Evolutionary conservation across 169 alveolate genomes (phyloP).

Genomic region (Neospora caninum): DNA sequence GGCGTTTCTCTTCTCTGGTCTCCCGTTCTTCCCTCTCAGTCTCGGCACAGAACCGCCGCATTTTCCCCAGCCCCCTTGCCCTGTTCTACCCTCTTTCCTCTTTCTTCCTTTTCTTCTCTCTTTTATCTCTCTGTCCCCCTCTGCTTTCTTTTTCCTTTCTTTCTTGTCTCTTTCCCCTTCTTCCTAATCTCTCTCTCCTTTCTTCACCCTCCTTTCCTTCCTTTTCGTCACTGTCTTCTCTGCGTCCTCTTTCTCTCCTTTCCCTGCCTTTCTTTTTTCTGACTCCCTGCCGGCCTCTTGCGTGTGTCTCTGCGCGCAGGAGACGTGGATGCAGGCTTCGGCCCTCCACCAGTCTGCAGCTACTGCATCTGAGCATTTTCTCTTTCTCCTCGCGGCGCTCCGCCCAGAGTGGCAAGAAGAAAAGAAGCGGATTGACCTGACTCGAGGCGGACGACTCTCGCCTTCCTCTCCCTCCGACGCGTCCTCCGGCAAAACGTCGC

Average conservation of each 20-base stretch:
- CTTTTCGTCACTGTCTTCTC: too few relatives aligned
- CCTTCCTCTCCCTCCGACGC: neutral
- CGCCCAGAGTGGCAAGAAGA: neutral
- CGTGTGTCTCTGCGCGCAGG: neutral
- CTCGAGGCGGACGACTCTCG: neutral
- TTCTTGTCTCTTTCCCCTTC: neutral
- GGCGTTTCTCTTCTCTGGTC: neutral
- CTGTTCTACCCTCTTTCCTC: neutral
- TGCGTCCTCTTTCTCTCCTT: too few relatives aligned
- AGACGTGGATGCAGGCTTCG: slow-evolving; percentile 6
- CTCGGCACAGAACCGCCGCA: too few relatives aligned
- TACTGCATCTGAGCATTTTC: neutral
- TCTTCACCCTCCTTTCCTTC: too few relatives aligned
- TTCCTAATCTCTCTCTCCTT: neutral
- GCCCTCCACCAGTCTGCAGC: neutral
- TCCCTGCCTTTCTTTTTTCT: neutral
- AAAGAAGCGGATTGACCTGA: neutral
- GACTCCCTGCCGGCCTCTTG: too few relatives aligned
- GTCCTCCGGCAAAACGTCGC: neutral
- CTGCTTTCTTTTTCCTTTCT: neutral
- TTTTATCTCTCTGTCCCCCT: neutral
- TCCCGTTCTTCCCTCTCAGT: too few relatives aligned
- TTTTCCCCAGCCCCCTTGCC: too few relatives aligned
- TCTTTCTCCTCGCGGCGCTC: slow-evolving; percentile 4
- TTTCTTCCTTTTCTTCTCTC: neutral